These are phyloP conservation scores for Pyricularia grisea DNA, from an alignment of 2,329 filamentous ascomycete genomes.

Conservation along the genomic window DNA sequence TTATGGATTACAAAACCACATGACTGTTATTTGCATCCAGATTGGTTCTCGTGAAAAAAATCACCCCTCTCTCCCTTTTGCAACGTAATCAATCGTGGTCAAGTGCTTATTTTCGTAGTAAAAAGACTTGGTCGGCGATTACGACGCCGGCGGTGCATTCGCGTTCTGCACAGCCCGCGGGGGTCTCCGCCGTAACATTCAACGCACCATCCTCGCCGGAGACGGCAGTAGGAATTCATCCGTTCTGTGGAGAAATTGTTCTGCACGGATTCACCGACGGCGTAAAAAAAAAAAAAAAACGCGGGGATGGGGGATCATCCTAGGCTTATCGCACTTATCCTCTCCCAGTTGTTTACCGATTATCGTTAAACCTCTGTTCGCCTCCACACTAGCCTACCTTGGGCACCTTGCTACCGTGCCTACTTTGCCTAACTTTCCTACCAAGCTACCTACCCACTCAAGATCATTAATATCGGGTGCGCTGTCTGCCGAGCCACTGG, in stretches of 20 bases:
- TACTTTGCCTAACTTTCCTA: too few species aligned
- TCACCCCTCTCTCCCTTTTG: not conserved
- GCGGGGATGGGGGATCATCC: not conserved
- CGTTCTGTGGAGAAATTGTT: not conserved
- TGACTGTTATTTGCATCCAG: too few species aligned
- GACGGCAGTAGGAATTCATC: not conserved
- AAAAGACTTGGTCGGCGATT: not conserved
- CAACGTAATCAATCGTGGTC: too few species aligned
- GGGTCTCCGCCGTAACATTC: not conserved
- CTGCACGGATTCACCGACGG: not conserved
- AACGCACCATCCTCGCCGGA: not conserved
- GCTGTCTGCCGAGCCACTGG: not conserved
- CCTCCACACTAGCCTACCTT: too few species aligned
- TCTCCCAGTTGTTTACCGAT: too few species aligned
- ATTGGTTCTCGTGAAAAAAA: not conserved
- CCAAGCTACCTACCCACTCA: too few species aligned
- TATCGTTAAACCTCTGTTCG: too few species aligned
- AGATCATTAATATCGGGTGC: too few species aligned
- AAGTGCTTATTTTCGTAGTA: not conserved
- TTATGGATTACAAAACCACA: not conserved
- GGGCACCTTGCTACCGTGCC: too few species aligned
- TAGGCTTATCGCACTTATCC: too few species aligned
- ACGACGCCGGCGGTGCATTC: not conserved
- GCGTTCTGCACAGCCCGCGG: not conserved
- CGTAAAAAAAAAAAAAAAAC: too few species aligned